phyloP scores from a whole-genome alignment of 2,329 filamentous ascomycete genomes.

The Fusarium sp. region DNA sequence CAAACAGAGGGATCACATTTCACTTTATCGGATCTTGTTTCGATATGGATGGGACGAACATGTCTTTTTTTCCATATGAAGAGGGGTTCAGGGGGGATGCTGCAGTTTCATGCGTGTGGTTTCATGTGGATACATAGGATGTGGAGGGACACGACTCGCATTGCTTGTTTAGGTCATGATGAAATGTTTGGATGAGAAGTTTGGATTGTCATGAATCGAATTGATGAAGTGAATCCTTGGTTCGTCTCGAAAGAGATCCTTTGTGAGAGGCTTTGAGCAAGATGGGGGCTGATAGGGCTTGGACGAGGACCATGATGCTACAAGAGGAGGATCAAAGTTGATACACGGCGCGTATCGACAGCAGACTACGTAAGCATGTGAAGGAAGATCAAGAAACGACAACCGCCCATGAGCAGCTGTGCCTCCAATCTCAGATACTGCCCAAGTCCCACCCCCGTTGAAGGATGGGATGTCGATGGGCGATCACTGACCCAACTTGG shows the following conservation, averaged over 20 bases:
- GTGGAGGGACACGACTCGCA: background rate
- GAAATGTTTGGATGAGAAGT: conserved; percentile 4
- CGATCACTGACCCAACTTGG: conserved; percentile 5
- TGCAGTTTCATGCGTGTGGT: conserved; percentile 26
- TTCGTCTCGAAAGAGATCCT: conserved; percentile 1
- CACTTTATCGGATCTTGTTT: background rate
- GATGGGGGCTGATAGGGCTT: background rate
- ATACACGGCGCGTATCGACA: conserved; percentile 17
- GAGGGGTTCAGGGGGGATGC: conserved; percentile 7
- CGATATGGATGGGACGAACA: conserved; percentile 7
- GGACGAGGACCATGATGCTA: background rate
- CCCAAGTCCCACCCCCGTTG: background rate
- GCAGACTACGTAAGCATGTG: background rate
- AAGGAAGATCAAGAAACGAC: conserved; percentile 6
- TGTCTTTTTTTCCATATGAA: conserved; percentile 18
- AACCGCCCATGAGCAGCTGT: background rate
- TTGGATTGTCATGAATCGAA: background rate
- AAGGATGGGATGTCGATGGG: background rate
- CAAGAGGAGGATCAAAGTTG: conserved; percentile 7
- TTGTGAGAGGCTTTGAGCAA: background rate
- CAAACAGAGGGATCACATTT: background rate
- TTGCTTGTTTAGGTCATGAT: background rate
- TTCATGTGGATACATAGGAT: background rate
- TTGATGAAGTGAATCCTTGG: conserved; percentile 6
- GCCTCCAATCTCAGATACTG: conserved; percentile 2